Conservation (phyloP, 345 rosid genomes). For the Bruguiera parviflora region DNA sequence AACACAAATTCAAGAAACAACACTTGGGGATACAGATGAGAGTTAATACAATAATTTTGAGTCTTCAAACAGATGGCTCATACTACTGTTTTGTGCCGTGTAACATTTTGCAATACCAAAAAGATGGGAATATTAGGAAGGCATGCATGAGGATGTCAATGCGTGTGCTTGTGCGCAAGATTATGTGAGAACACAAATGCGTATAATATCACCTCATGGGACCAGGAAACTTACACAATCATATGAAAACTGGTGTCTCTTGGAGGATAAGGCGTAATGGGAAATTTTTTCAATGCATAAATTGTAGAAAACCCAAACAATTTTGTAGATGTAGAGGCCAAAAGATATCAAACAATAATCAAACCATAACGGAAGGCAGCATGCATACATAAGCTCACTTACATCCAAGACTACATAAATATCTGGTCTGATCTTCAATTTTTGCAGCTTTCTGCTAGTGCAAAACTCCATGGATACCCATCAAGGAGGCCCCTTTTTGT, state of each 20-base stretch:
- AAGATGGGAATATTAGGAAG: too few species aligned
- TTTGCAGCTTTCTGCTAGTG: conserved; percentile 79
- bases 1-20: too few species aligned
- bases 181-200: not conserved
- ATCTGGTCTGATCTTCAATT: conserved; percentile 67
- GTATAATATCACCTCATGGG: too few species aligned
- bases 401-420: conserved; percentile 67
- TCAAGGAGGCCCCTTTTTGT: conserved; percentile 79
- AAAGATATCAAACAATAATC: not conserved
- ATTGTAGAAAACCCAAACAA: not conserved
- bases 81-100: too few species aligned
- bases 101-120: too few species aligned
- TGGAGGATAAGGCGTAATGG: not conserved
- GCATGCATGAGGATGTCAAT: too few species aligned
- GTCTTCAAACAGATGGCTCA: too few species aligned
- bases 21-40: too few species aligned
- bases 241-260: not conserved
- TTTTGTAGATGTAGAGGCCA: not conserved
- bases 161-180: conserved; percentile 13
- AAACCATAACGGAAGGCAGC: not conserved
- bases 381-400: conserved; percentile 21
- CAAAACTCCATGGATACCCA: conserved; percentile 69
- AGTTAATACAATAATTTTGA: too few species aligned
- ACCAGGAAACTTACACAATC: too few species aligned
- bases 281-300: not conserved